These are phyloP conservation scores for Cerrena zonata DNA, from an alignment of 1,284 basidiomycete species.

Conservation along the genomic window DNA sequence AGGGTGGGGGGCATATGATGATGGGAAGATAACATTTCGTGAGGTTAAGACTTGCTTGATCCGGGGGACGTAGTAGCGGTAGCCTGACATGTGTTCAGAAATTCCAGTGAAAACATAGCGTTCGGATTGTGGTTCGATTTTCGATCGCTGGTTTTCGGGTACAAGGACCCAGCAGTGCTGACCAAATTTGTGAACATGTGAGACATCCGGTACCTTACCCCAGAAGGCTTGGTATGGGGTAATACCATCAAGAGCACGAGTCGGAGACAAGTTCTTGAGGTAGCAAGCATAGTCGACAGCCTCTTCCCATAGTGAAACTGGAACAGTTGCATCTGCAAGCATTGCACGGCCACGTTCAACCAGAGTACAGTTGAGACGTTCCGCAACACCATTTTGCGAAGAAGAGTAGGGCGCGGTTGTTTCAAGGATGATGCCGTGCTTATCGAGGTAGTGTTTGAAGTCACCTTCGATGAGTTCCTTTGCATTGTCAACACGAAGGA, in stretches of 20 bases:
- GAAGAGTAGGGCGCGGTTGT: constrained; percentile 24
- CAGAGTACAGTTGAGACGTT: constrained; percentile 25
- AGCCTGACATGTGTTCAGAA: constrained; percentile 13
- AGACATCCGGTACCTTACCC: constrained; percentile 14
- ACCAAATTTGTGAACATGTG: constrained; percentile 1
- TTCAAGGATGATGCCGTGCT: constrained; percentile 23
- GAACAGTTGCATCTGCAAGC: constrained; percentile 18
- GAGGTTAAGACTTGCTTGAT: constrained; percentile 15
- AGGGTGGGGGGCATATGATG: not conserved
- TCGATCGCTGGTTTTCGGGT: constrained; percentile 1
- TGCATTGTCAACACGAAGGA: not conserved
- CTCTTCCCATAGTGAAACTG: constrained; percentile 23
- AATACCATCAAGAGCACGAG: constrained; percentile 6
- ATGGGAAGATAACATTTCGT: constrained; percentile 16
- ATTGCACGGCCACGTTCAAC: constrained; percentile 11
- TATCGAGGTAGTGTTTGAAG: not conserved
- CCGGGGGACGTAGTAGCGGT: constrained; percentile 16
- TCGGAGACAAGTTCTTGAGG: constrained; percentile 20
- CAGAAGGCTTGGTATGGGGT: constrained; percentile 16
- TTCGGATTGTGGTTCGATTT: constrained; percentile 16
- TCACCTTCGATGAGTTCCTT: not conserved
- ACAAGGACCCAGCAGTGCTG: not conserved
- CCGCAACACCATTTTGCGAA: constrained; percentile 33
- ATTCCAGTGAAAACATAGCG: constrained; percentile 20
- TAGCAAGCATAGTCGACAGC: constrained; percentile 20